Evolutionary conservation across 495 filamentous ascomycete species (phyloP).

Genomic region (Hypoxylon perforatum): DNA sequence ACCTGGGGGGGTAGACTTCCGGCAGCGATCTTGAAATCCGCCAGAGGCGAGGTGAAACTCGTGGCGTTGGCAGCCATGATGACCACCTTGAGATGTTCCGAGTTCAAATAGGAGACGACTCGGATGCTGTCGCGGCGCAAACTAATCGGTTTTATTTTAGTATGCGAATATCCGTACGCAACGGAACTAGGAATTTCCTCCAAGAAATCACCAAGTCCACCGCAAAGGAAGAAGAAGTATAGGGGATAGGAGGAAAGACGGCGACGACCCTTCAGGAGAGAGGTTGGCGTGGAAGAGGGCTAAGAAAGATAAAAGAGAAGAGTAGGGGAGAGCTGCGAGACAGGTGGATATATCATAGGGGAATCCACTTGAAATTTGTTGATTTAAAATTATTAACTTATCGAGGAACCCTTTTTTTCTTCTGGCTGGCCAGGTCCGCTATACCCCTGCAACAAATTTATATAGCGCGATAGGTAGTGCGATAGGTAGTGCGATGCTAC

Average conservation of each 20-base stretch:
- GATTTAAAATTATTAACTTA: slow-evolving; percentile 43
- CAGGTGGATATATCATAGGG: slow-evolving; percentile 26
- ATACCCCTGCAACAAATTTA: slow-evolving; percentile 14
- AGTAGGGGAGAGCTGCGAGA: slow-evolving; percentile 3
- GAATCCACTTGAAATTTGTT: slow-evolving; percentile 38
- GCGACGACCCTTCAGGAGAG: slow-evolving; percentile 23
- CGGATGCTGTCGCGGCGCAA: slow-evolving; percentile 13
- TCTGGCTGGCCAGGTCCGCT: background rate
- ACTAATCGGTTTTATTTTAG: slow-evolving; percentile 1
- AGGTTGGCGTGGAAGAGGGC: slow-evolving; percentile 13
- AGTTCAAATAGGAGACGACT: slow-evolving; percentile 2
- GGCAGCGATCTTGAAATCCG: slow-evolving; percentile 68
- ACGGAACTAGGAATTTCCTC: slow-evolving; percentile 1
- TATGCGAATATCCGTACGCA: background rate
- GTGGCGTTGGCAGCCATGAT: slow-evolving; percentile 73
- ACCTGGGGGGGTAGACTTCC: slow-evolving; percentile 54
- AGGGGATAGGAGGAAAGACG: slow-evolving; percentile 3
- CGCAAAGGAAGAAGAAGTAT: slow-evolving; percentile 1
- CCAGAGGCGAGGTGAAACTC: slow-evolving; percentile 80
- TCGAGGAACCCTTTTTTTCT: slow-evolving; percentile 26
- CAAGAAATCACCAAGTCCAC: slow-evolving; percentile 11
- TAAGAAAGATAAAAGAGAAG: slow-evolving; percentile 1
- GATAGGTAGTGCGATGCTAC: background rate
- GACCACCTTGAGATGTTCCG: slow-evolving; percentile 21
- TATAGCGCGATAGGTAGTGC: too few species aligned